Percentiles rank a stretch among this genome's conserved stretches.
phyloP scores from a whole-genome alignment of 2,329 filamentous ascomycete species.

The Aspergillus flavus region DNA sequence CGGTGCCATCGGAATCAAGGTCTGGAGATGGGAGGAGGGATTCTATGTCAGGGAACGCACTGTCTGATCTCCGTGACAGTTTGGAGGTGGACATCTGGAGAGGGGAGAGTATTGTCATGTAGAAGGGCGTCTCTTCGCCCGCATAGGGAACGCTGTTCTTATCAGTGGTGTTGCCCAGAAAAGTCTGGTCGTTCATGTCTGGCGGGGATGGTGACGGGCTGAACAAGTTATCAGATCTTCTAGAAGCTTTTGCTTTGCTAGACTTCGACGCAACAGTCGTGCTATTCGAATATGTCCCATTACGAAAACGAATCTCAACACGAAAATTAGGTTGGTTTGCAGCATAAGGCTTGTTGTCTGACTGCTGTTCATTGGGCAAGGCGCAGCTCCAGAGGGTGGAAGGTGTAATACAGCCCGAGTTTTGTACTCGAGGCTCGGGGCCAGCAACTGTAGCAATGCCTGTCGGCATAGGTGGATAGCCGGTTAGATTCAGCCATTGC shows the following conservation, averaged over 20 bases:
- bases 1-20: slow-evolving; percentile 67
- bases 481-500: slow-evolving; percentile 80
- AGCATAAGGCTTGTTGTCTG: slow-evolving; percentile 63
- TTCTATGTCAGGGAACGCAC: neutral
- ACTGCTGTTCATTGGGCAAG: slow-evolving; percentile 75
- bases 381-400: slow-evolving; percentile 83
- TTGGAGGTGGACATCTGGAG: slow-evolving; percentile 43
- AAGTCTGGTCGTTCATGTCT: slow-evolving; percentile 68
- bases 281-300: slow-evolving; percentile 61
- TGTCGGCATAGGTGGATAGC: slow-evolving; percentile 83
- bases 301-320: slow-evolving; percentile 69
- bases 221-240: slow-evolving; percentile 41
- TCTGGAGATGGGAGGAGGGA: slow-evolving; percentile 41
- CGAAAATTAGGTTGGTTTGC: slow-evolving; percentile 76
- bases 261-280: slow-evolving; percentile 55
- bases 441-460: slow-evolving; percentile 78
- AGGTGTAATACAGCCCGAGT: slow-evolving; percentile 70
- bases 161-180: slow-evolving; percentile 86
- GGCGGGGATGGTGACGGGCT: slow-evolving; percentile 51
- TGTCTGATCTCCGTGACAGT: slow-evolving; percentile 39
- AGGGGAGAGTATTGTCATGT: slow-evolving; percentile 68
- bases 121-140: slow-evolving; percentile 87
- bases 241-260: slow-evolving; percentile 27
- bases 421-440: slow-evolving; percentile 65
- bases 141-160: slow-evolving; percentile 70